phyloP scores from a whole-genome alignment of 306 rosid species.

The Luffa aegyptiaca region DNA sequence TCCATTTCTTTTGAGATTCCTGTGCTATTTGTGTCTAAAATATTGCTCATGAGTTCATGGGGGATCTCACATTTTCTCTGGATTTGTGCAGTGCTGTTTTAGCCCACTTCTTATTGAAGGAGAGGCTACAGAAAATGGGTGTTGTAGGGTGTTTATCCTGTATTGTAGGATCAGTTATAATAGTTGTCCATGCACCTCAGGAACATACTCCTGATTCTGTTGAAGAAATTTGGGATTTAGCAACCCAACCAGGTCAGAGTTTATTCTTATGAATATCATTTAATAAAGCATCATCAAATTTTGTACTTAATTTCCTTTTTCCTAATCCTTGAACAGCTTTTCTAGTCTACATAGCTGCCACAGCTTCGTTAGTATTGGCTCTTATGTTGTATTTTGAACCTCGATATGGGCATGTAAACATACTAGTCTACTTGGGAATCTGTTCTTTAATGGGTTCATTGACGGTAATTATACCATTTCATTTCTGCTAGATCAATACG shows the following conservation, averaged over 20 bases:
- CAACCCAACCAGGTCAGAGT: slow-evolving; percentile 70
- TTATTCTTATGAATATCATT: not conserved
- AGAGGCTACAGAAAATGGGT: slow-evolving; percentile 70
- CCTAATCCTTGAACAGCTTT: slow-evolving; percentile 37
- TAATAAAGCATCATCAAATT: not conserved
- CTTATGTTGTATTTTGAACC: slow-evolving; percentile 78
- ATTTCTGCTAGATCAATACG: not conserved
- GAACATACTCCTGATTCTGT: slow-evolving; percentile 66
- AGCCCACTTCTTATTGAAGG: slow-evolving; percentile 89
- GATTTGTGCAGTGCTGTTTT: slow-evolving; percentile 56
- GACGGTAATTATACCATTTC: slow-evolving; percentile 42
- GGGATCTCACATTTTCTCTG: slow-evolving; percentile 12
- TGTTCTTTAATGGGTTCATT: slow-evolving; percentile 89
- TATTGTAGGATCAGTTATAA: slow-evolving; percentile 78
- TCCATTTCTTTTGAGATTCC: not conserved
- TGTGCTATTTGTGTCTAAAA: not conserved
- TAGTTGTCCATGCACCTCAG: slow-evolving; percentile 93
- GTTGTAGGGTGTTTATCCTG: slow-evolving; percentile 78
- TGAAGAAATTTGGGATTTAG: slow-evolving; percentile 75
- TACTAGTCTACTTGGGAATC: slow-evolving; percentile 80
- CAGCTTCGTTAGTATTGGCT: slow-evolving; percentile 54
- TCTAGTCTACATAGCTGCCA: slow-evolving; percentile 45
- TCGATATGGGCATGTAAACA: slow-evolving; percentile 67
- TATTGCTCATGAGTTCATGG: not conserved
- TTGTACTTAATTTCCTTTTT: slow-evolving; percentile 1